Conservation (phyloP, 2,329 filamentous ascomycete species). For the Tolypocladium album region DNA sequence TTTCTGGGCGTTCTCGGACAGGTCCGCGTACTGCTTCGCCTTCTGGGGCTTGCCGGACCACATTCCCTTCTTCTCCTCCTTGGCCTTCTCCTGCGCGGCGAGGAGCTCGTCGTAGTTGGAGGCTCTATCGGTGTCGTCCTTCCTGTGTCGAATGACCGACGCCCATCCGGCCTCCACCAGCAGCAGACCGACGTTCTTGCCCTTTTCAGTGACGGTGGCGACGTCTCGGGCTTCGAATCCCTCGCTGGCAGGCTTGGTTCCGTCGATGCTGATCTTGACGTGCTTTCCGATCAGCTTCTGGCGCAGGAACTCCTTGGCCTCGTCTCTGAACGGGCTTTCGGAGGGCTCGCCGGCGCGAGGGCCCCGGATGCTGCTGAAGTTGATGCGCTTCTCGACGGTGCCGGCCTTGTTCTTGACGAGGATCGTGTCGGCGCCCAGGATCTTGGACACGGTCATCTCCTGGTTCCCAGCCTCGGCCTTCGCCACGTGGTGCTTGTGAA, state of each 20-base stretch:
- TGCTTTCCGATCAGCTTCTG: conserved; percentile 95
- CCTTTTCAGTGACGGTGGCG: conserved; percentile 72
- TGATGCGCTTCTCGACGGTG: conserved; percentile 73
- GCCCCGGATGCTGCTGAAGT: conserved; percentile 83
- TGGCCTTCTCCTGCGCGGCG: conserved; percentile 69
- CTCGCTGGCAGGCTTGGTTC: conserved; percentile 78
- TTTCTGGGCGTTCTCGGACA: conserved; percentile 87
- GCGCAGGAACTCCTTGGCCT: conserved; percentile 91
- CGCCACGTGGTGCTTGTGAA: conserved; percentile 73
- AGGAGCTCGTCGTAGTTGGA: conserved; percentile 88
- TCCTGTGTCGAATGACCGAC: conserved; percentile 87
- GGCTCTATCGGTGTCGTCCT: conserved; percentile 88
- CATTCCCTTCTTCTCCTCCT: conserved; percentile 84
- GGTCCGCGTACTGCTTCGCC: conserved; percentile 72
- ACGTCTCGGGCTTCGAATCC: conserved; percentile 94
- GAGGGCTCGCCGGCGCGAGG: conserved; percentile 82
- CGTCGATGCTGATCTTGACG: conserved; percentile 79
- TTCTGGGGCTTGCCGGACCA: conserved; percentile 87
- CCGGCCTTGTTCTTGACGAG: conserved; percentile 78
- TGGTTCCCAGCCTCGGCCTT: conserved; percentile 56
- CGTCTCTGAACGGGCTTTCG: conserved; percentile 79
- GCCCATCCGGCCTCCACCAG: conserved; percentile 91
- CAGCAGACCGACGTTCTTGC: conserved; percentile 75
- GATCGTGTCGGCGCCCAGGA: conserved; percentile 82
- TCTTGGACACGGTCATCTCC: conserved; percentile 75